Base-by-base conservation (phyloP, 2,329 filamentous ascomycete species). In the Colletotrichum sojae region DNA sequence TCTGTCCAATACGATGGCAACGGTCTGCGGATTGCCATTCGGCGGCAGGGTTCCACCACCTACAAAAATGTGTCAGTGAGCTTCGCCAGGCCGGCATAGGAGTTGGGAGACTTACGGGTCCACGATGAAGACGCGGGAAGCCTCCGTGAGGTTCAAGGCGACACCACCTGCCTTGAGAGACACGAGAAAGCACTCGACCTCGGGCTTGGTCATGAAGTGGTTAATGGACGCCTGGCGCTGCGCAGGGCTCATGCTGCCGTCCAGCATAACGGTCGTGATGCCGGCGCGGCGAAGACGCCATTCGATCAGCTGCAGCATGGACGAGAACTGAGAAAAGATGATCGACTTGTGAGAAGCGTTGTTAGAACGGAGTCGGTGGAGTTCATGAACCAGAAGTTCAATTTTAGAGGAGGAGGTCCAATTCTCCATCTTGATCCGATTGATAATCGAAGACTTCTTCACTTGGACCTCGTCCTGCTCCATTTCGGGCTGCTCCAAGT, bases 31-130 rank as follows among this genome's bases (percentile, higher is more conserved):
- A 96, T 82, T 99, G 96, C 96, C 96, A 99, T 82, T 99, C 96
- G 0, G 95, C 95, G n/a, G 95, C 95, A n/a, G 96, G 96, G 74
- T 98, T 98, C 96, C 96, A 99, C 96, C 96, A 98, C 74, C 92
- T 94, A 36, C 27, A 73, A 43, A 71, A 39, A 68, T 27, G 5
- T 18, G 60, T 83, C 69, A 79, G 73, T 31, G 59, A 3, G 16
- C 20, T 0, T 51, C 20, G 3, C 1, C 20, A 5, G 59, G 49
- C 69, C 39, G 22, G 31, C 31, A 10, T 36, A 36, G 31, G 8
- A 16, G 45, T n/a, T 6, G 27, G 39, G 22, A 20, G 51, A 91
- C 92, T 88, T 89, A 95, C 86, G 96, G 96, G 76, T 99, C 96
- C 67, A 98, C 91, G 70, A 98, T 98, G 80, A 97, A 98, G 10